A percentile compares a stretch with the other conserved stretches of the same genome.
Evolutionary conservation across 2,329 filamentous ascomycete species (phyloP).

Genomic region (Monosporascus cannonballus): DNA sequence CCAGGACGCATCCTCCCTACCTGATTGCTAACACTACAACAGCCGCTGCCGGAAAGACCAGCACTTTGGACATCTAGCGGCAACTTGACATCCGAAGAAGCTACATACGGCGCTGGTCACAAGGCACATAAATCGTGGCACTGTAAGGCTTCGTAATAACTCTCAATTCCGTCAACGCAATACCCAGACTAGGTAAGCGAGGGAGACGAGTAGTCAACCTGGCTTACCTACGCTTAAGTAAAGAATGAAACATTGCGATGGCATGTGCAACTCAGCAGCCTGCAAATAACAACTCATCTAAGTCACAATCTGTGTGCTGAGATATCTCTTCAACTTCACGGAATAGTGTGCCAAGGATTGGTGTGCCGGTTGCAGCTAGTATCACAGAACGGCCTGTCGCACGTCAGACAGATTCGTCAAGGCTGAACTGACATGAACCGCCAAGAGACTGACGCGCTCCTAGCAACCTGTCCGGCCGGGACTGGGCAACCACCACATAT

Average conservation of each 20-base stretch:
- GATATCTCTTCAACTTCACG: not conserved
- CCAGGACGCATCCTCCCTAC: too few species aligned
- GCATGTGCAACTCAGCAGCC: not conserved
- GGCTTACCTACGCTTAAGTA: not conserved
- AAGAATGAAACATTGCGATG: not conserved
- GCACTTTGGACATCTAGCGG: too few species aligned
- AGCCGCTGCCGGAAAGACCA: too few species aligned
- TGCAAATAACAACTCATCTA: not conserved
- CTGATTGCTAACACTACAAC: too few species aligned
- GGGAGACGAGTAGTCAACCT: not conserved
- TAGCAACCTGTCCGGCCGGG: not conserved
- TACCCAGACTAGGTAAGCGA: not conserved
- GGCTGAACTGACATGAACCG: not conserved
- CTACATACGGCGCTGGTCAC: not conserved
- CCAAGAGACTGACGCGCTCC: not conserved
- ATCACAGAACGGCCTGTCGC: not conserved
- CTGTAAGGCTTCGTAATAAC: not conserved
- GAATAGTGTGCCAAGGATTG: not conserved
- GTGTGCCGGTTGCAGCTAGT: not conserved
- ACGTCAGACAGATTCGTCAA: not conserved
- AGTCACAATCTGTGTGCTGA: not conserved
- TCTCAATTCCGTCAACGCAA: not conserved
- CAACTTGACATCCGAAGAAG: too few species aligned
- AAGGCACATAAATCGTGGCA: not conserved
- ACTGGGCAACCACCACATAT: not conserved